Evolutionary conservation across 208 protist genomes (phyloP), one percentile per base, ranked within the genome.

Genomic region (Crithidia thermophila): DNA sequence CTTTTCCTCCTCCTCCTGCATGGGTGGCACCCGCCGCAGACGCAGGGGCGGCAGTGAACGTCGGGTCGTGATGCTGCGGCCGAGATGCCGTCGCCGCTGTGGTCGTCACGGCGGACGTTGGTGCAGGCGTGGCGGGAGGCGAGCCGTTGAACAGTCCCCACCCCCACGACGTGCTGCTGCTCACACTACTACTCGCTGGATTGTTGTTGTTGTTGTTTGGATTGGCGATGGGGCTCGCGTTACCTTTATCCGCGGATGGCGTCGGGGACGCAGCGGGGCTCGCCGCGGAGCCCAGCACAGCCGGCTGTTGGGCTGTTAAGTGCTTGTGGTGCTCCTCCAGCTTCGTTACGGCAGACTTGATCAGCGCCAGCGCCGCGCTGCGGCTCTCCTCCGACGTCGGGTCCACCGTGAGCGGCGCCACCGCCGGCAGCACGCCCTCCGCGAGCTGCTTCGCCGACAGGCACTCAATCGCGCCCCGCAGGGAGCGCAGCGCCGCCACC

Each of bases 401-500:
- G 67, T 97, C 93, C n/a, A 93, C 56, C 13, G 79, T 76, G 30
- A 93, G 71, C 20, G 84, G 81, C 1, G 67, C 68, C 16, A 95
- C 68, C 14, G 61, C 64, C 23, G 93, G 88, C 39, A 96, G 46
- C 47, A 92, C 37, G 34, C 64, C 43, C 34, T 85, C 80, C 0
- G 85, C 88, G 25, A 93, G 33, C 45, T 84, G 72, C 52, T 77
- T 68, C 28, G 65, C 46, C 23, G 75, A 66, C 23, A 93, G 47
- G 37, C 56, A 69, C 16, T 74, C 55, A 4, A 88, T 33, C 6
- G 79, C 82, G 9, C 84, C 65, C 6, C 77, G 56, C 40, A 95
- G 64, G 23, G 79, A 80, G 10, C 75, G 76, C 58, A 94, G 63
- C 0, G 85, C 87, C 21, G 85, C 87, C 37, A 87, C 23, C 8